Percentiles rank a stretch among this genome's conserved stretches.
phyloP scores from a whole-genome alignment of 306 rosid genomes.

The Lathyrus oleraceus region DNA sequence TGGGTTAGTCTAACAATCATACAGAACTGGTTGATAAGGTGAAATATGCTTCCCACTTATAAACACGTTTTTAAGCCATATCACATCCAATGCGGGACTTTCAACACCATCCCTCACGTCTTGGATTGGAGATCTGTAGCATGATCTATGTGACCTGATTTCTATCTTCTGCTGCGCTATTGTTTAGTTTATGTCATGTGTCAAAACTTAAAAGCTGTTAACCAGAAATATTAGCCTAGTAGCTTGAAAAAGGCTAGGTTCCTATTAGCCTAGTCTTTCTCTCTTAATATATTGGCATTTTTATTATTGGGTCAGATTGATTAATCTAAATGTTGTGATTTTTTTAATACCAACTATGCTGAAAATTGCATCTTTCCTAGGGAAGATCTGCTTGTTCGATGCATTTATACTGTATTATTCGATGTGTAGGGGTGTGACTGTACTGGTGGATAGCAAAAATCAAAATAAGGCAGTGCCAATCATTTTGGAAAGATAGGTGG shows the following conservation, averaged over 20 bases:
- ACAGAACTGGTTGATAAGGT: background rate
- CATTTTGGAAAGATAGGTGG: slow-evolving; percentile 38
- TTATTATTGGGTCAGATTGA: background rate
- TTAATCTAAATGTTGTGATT: background rate
- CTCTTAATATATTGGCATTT: background rate
- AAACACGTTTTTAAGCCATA: background rate
- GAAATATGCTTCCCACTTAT: background rate
- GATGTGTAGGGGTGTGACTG: slow-evolving; percentile 41
- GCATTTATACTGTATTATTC: background rate
- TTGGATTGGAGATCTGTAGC: background rate
- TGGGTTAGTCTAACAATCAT: background rate
- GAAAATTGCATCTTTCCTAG: background rate
- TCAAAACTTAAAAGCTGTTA: background rate
- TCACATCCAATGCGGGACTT: background rate
- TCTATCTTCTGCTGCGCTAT: background rate
- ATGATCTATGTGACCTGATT: background rate
- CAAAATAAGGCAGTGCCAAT: slow-evolving; percentile 43
- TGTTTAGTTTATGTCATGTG: slow-evolving; percentile 1
- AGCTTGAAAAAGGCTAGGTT: background rate
- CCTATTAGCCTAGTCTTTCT: background rate
- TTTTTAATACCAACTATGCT: background rate
- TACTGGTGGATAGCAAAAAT: slow-evolving; percentile 38
- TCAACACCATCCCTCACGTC: background rate
- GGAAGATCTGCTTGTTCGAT: slow-evolving; percentile 4
- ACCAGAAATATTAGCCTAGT: slow-evolving; percentile 13